These are phyloP conservation scores for Juglanconis oblonga DNA, from an alignment of 2,329 filamentous ascomycete genomes.

Conservation along the genomic window DNA sequence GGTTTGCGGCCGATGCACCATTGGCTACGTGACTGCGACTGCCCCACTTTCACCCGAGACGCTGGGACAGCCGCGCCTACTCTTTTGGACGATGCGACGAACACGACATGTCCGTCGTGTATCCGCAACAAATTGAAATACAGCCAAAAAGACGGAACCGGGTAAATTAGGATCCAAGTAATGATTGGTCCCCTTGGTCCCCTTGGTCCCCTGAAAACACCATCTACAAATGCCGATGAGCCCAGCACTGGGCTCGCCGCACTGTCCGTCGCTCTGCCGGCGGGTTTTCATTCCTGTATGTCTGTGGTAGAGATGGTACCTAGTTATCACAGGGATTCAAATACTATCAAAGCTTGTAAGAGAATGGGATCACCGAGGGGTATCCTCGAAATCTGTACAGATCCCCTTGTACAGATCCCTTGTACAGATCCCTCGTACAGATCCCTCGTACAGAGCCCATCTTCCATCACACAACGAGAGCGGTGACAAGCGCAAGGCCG, in stretches of 20 bases:
- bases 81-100: background rate
- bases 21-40: background rate
- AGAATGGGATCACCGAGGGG: background rate
- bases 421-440: background rate
- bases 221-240: too few species aligned
- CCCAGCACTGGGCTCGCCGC: too few species aligned
- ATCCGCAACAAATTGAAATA: too few species aligned
- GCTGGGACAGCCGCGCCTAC: conserved; percentile 6
- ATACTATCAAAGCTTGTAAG: background rate
- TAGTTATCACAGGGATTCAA: background rate
- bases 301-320: too few species aligned
- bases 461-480: conserved; percentile 27
- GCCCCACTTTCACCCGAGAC: background rate
- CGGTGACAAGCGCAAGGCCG: conserved; percentile 28
- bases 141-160: too few species aligned
- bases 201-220: too few species aligned
- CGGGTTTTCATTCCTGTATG: too few species aligned
- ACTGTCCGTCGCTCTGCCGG: too few species aligned
- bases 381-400: background rate
- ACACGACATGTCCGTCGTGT: background rate
- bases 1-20: background rate
- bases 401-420: background rate
- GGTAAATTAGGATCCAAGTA: too few species aligned
- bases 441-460: background rate
- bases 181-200: too few species aligned